Base-by-base conservation (phyloP, 495 filamentous ascomycete species). In the Hyaloscypha hepaticicola region DNA sequence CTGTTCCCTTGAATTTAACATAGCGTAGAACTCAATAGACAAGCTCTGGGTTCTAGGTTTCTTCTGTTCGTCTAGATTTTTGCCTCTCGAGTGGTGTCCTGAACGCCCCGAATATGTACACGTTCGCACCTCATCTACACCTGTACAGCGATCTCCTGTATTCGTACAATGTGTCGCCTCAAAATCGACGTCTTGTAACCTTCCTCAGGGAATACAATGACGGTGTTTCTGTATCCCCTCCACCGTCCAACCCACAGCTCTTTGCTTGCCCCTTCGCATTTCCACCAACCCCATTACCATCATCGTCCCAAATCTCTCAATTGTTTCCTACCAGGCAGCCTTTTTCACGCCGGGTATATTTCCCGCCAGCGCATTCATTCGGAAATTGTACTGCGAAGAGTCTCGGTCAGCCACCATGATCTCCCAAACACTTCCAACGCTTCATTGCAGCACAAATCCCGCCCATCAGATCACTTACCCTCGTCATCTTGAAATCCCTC, bases 301-400 rank as follows among this genome's bases (percentile, higher is more conserved):
- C 38, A 45, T 45, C 38, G 38, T 16, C 38, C 16, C 38, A 25
- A 7, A 22, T 25, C 25, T 60, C 11, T 0, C 26, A 41, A 12
- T 31, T 51, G 27, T 3, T 16, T 24, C 58, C 51, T 73, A 98
- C 95, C 95, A 99, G 74, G 89, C 92, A 9, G 96, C 95, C 82
- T 97, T 98, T 81, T 87, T 90, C 50, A 98, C 95, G 59, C 95
- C 95, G 0, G 95, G 95, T 38, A 99, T 74, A 61, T 92, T 86
- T 61, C 96, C 95, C n/a, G 81, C 87, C 53, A 96, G 75, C 2
- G 96, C 95, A 75, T 96, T 87, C 77, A 93, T 77, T 74, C 95
- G 82, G 80, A 99, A 98, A 79, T 92, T 90, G 79, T 82, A 99
- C 93, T 98, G 60, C 33, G 25, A 14, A 64, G 26, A 25, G 5